These are phyloP conservation scores for Colletotrichum acutatum DNA, from an alignment of 2,329 filamentous ascomycete species.

Conservation along the genomic window DNA sequence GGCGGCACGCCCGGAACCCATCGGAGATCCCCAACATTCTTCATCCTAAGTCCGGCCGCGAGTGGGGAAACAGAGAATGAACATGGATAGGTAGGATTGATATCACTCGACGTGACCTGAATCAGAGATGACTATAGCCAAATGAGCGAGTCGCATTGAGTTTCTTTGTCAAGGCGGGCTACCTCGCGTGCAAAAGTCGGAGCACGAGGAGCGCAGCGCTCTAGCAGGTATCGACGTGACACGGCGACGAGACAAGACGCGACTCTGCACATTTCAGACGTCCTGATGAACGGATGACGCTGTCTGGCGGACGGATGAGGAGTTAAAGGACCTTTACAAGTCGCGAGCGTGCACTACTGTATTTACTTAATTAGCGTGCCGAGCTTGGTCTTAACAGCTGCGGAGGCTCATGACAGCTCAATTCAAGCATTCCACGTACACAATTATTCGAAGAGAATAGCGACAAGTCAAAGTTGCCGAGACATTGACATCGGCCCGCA, in stretches of 20 bases:
- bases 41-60: background rate
- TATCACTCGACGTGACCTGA: background rate
- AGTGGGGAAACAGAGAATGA: background rate
- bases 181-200: background rate
- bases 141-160: background rate
- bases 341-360: background rate
- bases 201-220: background rate
- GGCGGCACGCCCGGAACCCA: background rate
- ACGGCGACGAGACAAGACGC: background rate
- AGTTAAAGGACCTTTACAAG: constrained; percentile 2
- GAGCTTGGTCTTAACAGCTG: background rate
- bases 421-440: background rate
- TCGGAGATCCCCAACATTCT: constrained; percentile 27
- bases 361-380: background rate
- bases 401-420: background rate
- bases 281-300: too few species aligned
- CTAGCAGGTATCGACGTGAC: background rate
- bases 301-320: background rate
- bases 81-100: background rate
- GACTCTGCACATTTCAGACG: background rate
- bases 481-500: background rate
- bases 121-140: background rate
- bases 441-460: background rate
- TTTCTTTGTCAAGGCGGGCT: background rate
- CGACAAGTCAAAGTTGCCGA: background rate